Percentiles rank a stretch among this genome's conserved stretches.
Conservation (phyloP, 2,329 filamentous ascomycete species). For the Ambrosiella xylebori region DNA sequence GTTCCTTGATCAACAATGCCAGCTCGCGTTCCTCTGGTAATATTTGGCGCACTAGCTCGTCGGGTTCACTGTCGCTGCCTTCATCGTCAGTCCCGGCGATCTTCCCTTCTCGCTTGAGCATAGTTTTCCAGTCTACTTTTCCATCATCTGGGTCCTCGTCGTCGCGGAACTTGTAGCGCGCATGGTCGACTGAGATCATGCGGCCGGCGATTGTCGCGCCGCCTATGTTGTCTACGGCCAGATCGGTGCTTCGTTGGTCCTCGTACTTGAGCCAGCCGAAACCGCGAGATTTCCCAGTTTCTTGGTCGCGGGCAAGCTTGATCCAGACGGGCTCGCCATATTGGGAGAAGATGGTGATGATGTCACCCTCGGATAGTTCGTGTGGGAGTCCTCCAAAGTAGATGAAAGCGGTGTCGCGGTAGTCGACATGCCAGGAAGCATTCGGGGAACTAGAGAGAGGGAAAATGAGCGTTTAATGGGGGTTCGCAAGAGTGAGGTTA, state of each 20-base stretch:
- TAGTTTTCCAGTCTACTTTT: slow-evolving; percentile 41
- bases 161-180: slow-evolving; percentile 75
- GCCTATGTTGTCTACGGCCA: slow-evolving; percentile 90
- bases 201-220: slow-evolving; percentile 70
- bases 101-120: slow-evolving; percentile 34
- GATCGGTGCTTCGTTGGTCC: slow-evolving; percentile 85
- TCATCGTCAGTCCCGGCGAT: slow-evolving; percentile 28
- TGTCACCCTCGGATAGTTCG: slow-evolving; percentile 85
- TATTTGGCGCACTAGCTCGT: slow-evolving; percentile 37
- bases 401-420: slow-evolving; percentile 89
- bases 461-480: slow-evolving; percentile 16
- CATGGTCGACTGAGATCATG: slow-evolving; percentile 76
- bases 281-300: slow-evolving; percentile 84
- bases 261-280: slow-evolving; percentile 98
- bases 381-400: slow-evolving; percentile 91
- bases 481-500: neutral
- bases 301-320: slow-evolving; percentile 83
- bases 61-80: slow-evolving; percentile 21
- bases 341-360: slow-evolving; percentile 93
- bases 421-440: slow-evolving; percentile 94
- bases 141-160: slow-evolving; percentile 50
- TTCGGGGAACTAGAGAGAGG: slow-evolving; percentile 45
- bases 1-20: slow-evolving; percentile 53
- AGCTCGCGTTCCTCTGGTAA: slow-evolving; percentile 72
- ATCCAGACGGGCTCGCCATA: slow-evolving; percentile 90